phyloP scores from a whole-genome alignment of 164 flowering plant species.

The Buxus sempervirens region DNA sequence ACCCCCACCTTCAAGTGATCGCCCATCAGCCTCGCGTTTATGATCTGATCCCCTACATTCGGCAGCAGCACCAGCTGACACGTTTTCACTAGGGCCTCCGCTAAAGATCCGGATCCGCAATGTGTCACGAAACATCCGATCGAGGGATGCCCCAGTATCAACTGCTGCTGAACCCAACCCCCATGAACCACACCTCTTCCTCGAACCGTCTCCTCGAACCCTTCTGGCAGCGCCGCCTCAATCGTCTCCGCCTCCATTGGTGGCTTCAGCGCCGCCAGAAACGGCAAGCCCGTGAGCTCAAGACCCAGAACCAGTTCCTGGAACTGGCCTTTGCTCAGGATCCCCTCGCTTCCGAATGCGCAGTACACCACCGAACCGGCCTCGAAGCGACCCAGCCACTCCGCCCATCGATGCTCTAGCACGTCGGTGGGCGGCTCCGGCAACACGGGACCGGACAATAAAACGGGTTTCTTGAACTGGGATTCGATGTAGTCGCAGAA shows the following conservation, averaged over 20 bases:
- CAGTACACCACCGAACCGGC: constrained; percentile 18
- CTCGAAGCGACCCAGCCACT: constrained; percentile 14
- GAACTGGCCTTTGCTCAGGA: constrained; percentile 17
- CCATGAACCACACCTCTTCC: constrained; percentile 8
- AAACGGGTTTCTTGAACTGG: constrained; percentile 24
- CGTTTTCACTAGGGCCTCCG: background rate
- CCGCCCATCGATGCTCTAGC: constrained; percentile 6
- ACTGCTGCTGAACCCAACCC: background rate
- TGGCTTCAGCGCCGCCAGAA: constrained; percentile 23
- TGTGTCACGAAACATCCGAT: background rate
- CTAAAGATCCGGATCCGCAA: background rate
- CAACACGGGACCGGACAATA: constrained; percentile 19
- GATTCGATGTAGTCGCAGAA: constrained; percentile 18
- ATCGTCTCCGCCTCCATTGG: constrained; percentile 14
- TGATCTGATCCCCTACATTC: background rate
- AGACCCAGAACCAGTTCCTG: constrained; percentile 26
- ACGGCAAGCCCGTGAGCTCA: constrained; percentile 24
- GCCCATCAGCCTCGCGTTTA: background rate
- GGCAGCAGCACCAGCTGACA: constrained; percentile 1
- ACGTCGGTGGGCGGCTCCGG: background rate
- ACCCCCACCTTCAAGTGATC: background rate
- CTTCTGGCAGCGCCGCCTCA: constrained; percentile 26
- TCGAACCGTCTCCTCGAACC: constrained; percentile 12
- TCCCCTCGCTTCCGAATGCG: constrained; percentile 30
- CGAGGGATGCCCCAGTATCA: constrained; percentile 1